Evolutionary conservation across 2,329 filamentous ascomycete genomes (phyloP).

Genomic region (Talaromyces sp.): DNA sequence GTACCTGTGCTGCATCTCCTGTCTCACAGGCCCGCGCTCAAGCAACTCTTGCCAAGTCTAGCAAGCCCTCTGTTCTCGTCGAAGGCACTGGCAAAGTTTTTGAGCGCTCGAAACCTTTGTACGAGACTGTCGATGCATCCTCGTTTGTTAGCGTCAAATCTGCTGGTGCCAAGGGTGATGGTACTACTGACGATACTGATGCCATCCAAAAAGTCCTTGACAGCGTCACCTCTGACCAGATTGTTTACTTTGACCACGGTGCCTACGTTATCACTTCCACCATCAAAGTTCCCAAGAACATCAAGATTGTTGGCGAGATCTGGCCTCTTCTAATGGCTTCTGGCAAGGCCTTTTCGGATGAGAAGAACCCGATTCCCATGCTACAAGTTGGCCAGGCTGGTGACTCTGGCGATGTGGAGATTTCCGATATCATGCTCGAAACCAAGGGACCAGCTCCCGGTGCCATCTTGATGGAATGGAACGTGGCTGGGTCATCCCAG

Average conservation of each 20-base stretch:
- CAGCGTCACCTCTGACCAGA: slow-evolving; percentile 53
- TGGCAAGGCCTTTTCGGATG: slow-evolving; percentile 67
- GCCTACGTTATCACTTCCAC: slow-evolving; percentile 58
- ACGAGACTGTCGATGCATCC: slow-evolving; percentile 60
- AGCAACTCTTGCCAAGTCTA: slow-evolving; percentile 48
- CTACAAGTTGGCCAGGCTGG: slow-evolving; percentile 77
- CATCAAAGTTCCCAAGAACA: slow-evolving; percentile 61
- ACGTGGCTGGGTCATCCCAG: slow-evolving; percentile 59
- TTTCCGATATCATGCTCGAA: slow-evolving; percentile 80
- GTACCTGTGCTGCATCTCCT: slow-evolving; percentile 23
- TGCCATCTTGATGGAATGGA: slow-evolving; percentile 89
- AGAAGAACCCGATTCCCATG: slow-evolving; percentile 71
- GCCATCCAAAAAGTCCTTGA: slow-evolving; percentile 77
- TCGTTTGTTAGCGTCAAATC: slow-evolving; percentile 79
- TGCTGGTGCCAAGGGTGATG: slow-evolving; percentile 81
- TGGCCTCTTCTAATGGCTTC: slow-evolving; percentile 86
- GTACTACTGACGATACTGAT: slow-evolving; percentile 76
- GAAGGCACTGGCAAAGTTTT: slow-evolving; percentile 64
- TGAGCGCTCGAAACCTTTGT: slow-evolving; percentile 84
- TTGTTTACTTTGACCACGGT: slow-evolving; percentile 62
- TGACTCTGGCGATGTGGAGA: slow-evolving; percentile 75
- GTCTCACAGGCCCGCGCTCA: slow-evolving; percentile 50
- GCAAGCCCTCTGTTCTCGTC: slow-evolving; percentile 64
- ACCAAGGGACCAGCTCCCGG: slow-evolving; percentile 79
- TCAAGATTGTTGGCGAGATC: slow-evolving; percentile 85